phyloP scores from a whole-genome alignment of 768 basidiomycete genomes.

The Lentinula sp. region DNA sequence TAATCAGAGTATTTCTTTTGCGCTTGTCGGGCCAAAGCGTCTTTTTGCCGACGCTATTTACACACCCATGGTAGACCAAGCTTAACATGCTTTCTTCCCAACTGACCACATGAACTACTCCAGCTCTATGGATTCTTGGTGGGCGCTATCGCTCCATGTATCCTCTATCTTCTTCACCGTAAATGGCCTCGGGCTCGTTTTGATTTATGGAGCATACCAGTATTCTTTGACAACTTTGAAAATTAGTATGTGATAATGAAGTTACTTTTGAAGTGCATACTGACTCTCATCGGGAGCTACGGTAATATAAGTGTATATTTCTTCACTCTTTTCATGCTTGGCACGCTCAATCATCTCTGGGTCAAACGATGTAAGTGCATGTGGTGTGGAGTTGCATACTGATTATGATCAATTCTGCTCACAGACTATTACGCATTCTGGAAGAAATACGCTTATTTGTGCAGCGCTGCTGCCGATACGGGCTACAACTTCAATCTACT shows the following conservation, averaged over 20 bases:
- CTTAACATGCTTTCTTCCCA: neutral
- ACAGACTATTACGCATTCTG: conserved; percentile 15
- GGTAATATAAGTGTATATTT: conserved; percentile 15
- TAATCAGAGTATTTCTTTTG: conserved; percentile 20
- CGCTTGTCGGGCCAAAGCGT: conserved; percentile 17
- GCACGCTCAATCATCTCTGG: conserved; percentile 18
- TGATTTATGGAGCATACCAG: conserved; percentile 16
- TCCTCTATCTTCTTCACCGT: conserved; percentile 17
- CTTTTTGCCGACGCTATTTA: conserved; percentile 17
- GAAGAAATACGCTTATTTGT: conserved; percentile 20
- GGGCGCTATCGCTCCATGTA: conserved; percentile 13
- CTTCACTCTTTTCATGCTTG: conserved; percentile 17
- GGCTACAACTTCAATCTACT: conserved; percentile 21
- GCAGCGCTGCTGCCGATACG: conserved; percentile 18
- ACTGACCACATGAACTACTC: neutral
- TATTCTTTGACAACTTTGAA: conserved; percentile 17
- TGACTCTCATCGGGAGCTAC: conserved; percentile 7
- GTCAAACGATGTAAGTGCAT: conserved; percentile 16
- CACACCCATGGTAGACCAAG: conserved; percentile 13
- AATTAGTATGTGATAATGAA: conserved; percentile 6
- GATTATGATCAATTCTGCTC: neutral
- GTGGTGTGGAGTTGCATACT: neutral
- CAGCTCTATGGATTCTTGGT: conserved; percentile 19
- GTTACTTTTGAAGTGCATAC: neutral
- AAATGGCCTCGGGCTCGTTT: conserved; percentile 14